Conservation (phyloP, 164 flowering plant genomes). For the Tetracentron sinense region DNA sequence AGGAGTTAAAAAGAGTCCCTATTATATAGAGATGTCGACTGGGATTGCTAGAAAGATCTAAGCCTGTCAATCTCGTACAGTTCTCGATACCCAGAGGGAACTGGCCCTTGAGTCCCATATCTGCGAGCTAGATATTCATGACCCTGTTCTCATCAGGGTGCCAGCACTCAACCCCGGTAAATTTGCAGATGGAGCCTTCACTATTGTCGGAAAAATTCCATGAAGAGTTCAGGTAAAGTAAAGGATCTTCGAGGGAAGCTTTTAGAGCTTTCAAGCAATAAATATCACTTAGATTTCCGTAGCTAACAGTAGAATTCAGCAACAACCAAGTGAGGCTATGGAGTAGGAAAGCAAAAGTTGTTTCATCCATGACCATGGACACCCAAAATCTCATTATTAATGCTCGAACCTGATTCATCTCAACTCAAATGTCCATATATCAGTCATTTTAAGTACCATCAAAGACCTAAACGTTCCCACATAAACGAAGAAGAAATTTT, state of each 20-base stretch:
- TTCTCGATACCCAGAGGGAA: conserved; percentile 44
- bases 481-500: too few species aligned
- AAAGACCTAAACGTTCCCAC: too few species aligned
- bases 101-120: conserved; percentile 48
- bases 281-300: conserved; percentile 20
- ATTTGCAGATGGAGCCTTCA: conserved; percentile 56
- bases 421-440: too few species aligned
- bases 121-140: conserved; percentile 35
- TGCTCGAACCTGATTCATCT: too few species aligned
- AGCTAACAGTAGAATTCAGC: background rate
- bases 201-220: conserved; percentile 42
- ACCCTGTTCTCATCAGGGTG: conserved; percentile 55
- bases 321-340: background rate
- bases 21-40: conserved; percentile 29
- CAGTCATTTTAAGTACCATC: too few species aligned
- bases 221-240: conserved; percentile 22
- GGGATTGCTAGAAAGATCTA: conserved; percentile 68
- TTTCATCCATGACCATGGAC: background rate
- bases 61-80: conserved; percentile 44
- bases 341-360: background rate
- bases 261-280: conserved; percentile 40
- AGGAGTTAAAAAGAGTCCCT: too few species aligned
- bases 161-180: conserved; percentile 59
- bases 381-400: too few species aligned
- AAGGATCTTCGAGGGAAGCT: conserved; percentile 39